A percentile compares a stretch with the other conserved stretches of the same genome.
Conservation (phyloP, 1,284 basidiomycete genomes). For the Exsudoporus floridanus region DNA sequence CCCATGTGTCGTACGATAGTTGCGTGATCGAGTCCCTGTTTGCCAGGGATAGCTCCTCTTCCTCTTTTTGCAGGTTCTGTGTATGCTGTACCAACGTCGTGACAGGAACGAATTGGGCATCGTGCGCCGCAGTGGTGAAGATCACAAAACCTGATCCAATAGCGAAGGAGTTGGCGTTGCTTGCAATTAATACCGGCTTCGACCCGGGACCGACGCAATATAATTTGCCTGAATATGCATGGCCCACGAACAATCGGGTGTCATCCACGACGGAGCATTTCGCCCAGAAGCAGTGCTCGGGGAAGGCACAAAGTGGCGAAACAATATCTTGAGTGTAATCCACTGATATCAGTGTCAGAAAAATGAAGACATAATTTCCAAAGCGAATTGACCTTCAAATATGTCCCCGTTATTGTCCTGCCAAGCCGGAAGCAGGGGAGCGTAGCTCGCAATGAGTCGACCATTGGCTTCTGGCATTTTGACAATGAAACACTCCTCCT, state of each 20-base stretch:
- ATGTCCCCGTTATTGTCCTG: conserved; percentile 55
- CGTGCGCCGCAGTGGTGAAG: conserved; percentile 85
- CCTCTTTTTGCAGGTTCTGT: neutral
- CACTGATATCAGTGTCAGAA: conserved; percentile 19
- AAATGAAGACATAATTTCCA: neutral
- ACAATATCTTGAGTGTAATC: conserved; percentile 19
- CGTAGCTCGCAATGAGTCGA: conserved; percentile 41
- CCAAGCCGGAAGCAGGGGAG: conserved; percentile 38
- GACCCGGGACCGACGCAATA: conserved; percentile 42
- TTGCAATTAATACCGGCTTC: conserved; percentile 41
- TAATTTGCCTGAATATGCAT: conserved; percentile 66
- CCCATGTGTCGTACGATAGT: conserved; percentile 51
- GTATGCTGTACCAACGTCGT: conserved; percentile 30
- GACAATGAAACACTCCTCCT: conserved; percentile 10
- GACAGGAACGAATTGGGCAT: conserved; percentile 71
- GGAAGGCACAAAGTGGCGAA: conserved; percentile 45
- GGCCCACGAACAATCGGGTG: conserved; percentile 58
- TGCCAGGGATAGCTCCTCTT: conserved; percentile 25
- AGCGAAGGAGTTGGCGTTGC: conserved; percentile 78
- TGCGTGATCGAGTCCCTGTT: conserved; percentile 28
- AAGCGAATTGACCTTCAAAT: conserved; percentile 44
- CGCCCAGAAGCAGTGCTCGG: conserved; percentile 58
- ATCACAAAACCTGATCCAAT: conserved; percentile 82
- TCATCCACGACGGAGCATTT: conserved; percentile 31
- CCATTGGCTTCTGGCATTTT: conserved; percentile 41